Evolutionary conservation across 352 stramenopile species (phyloP).

Genomic region (Phytophthora kernoviae): DNA sequence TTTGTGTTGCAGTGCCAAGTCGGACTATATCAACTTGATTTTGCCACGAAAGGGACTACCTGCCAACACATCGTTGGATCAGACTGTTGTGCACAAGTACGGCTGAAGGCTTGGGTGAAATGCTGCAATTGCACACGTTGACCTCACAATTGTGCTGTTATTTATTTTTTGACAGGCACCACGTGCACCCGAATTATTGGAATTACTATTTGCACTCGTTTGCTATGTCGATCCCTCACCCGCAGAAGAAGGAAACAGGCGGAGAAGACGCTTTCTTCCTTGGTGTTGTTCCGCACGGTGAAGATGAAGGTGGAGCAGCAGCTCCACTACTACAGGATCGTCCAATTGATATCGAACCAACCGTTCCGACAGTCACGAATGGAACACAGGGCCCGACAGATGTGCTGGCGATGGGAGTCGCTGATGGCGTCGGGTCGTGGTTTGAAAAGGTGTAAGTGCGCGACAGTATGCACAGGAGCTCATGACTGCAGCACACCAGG

Average conservation of each 20-base stretch:
- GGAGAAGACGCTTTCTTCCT: slow-evolving; percentile 96
- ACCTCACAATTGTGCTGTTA: slow-evolving; percentile 10
- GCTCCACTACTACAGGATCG: slow-evolving; percentile 19
- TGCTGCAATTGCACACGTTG: background rate
- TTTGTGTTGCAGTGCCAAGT: slow-evolving; percentile 72
- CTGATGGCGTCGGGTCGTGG: slow-evolving; percentile 96
- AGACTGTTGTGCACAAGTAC: slow-evolving; percentile 45
- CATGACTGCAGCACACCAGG: slow-evolving; percentile 78
- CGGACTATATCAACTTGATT: slow-evolving; percentile 90
- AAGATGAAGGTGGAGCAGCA: slow-evolving; percentile 48
- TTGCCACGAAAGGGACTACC: slow-evolving; percentile 80
- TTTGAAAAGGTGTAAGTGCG: slow-evolving; percentile 92
- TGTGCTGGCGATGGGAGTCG: slow-evolving; percentile 93
- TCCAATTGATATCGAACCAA: slow-evolving; percentile 27
- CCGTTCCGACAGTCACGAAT: slow-evolving; percentile 30
- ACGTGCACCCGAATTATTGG: slow-evolving; percentile 42
- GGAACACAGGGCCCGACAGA: slow-evolving; percentile 62
- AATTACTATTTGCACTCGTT: slow-evolving; percentile 73
- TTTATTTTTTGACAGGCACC: slow-evolving; percentile 24
- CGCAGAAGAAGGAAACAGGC: slow-evolving; percentile 68
- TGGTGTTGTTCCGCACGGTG: slow-evolving; percentile 49
- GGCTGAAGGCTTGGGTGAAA: slow-evolving; percentile 1
- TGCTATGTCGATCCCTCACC: slow-evolving; percentile 80
- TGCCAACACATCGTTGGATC: slow-evolving; percentile 64
- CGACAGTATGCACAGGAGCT: slow-evolving; percentile 73